Evolutionary conservation across 2,329 filamentous ascomycete species (phyloP), one percentile per base, ranked within the genome.

Genomic region (Exophiala calicioides): DNA sequence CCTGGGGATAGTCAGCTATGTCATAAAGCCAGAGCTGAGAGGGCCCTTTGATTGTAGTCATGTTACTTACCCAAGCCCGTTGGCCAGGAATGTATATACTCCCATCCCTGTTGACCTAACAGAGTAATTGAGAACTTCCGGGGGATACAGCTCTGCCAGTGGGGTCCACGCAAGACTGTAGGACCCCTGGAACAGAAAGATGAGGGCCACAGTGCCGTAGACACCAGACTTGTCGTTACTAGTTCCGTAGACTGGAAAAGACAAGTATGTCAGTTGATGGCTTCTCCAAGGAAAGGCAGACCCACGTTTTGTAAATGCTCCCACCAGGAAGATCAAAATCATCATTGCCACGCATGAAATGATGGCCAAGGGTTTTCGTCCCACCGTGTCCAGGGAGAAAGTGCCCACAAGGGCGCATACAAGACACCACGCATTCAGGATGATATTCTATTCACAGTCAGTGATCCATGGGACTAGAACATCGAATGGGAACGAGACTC

Each of bases 141-240:
- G 66, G 1, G 74, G 72, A 47, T 78, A 77, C 1, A 77, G 61
- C 39, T 67, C 70, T 0, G 71, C 60, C 21, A 79, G 56, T 3
- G 74, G 74, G 5, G 74, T 78, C 71, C 70, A 75, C 0, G 67
- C 73, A 13, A 78, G 61, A 3, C 60, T 53, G 55, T 78, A 79
- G 42, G 70, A 71, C 0, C 72, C 75, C 44, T 76, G 72, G 57
- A 78, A 79, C 2, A 78, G 60, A 56, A 78, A 78, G 57, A 78
- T 75, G 9, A 70, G 61, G 0, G 72, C 72, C 0, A 77, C 70
- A 8, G 68, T 67, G 4, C 67, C 72, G 47, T 76, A 75, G 4
- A 71, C 61, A 6, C 63, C 57, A 9, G 55, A 48, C 19, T 42
- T 58, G 6, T 51, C 56, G 0, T 44, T 43, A 2, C 57, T 51